These are phyloP conservation scores for Gomphus bonarii DNA, from an alignment of 1,284 basidiomycete species.

Conservation along the genomic window DNA sequence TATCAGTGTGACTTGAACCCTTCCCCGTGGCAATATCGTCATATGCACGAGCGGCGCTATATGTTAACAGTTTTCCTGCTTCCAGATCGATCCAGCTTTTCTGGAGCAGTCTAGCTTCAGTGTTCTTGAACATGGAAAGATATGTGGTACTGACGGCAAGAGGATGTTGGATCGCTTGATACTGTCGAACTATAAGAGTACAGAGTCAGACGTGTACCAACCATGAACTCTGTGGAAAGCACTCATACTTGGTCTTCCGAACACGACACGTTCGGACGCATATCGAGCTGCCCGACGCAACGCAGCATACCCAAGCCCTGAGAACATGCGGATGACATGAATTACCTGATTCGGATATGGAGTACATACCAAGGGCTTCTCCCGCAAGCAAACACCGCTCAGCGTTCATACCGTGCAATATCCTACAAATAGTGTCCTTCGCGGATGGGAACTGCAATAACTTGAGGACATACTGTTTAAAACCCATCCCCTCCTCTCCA, in stretches of 20 bases:
- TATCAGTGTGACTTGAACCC: conserved; percentile 12
- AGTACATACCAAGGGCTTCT: conserved; percentile 25
- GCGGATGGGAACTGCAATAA: conserved; percentile 12
- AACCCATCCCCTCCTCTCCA: conserved; percentile 27
- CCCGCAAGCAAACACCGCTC: conserved; percentile 29
- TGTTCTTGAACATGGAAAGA: not conserved
- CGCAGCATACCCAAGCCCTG: conserved; percentile 13
- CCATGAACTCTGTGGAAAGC: not conserved
- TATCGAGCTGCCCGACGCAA: conserved; percentile 17
- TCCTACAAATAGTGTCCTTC: conserved; percentile 5
- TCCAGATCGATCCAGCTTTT: conserved; percentile 22
- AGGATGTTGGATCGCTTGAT: conserved; percentile 23
- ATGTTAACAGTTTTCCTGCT: conserved; percentile 21
- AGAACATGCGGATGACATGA: not conserved
- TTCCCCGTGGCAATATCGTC: not conserved
- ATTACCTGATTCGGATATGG: not conserved
- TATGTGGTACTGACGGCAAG: conserved; percentile 15
- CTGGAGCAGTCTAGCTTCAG: not conserved
- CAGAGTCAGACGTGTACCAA: too few species aligned
- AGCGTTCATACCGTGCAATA: conserved; percentile 24
- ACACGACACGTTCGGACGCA: conserved; percentile 20
- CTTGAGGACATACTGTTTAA: conserved; percentile 24
- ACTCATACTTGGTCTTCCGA: conserved; percentile 17
- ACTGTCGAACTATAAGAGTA: conserved; percentile 19
- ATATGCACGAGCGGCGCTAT: conserved; percentile 21